Evolutionary conservation across 257 asterid species (phyloP).

Genomic region (Solanum rostratum): DNA sequence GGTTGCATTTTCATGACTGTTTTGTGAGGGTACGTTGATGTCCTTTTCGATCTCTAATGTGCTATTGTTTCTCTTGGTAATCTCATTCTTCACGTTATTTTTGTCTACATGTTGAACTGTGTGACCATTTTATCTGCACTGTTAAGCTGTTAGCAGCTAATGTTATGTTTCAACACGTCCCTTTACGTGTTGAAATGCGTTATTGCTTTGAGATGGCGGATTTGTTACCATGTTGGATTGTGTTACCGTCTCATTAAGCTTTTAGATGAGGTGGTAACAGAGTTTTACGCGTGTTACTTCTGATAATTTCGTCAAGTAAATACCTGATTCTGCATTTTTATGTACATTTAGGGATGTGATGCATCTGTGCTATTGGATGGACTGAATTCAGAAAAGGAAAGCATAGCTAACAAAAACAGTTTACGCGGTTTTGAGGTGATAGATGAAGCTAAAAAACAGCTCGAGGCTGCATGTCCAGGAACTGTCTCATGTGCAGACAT

Average conservation of each 20-base stretch:
- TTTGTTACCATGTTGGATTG: background rate
- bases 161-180: background rate
- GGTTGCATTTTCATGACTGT: conserved; percentile 72
- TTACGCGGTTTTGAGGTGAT: conserved; percentile 51
- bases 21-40: conserved; percentile 42
- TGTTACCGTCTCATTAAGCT: background rate
- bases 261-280: background rate
- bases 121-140: background rate
- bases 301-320: background rate
- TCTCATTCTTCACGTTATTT: background rate
- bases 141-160: accelerated
- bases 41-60: background rate
- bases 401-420: conserved; percentile 29
- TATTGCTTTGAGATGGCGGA: background rate
- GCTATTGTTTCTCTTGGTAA: background rate
- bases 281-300: background rate
- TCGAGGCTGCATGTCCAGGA: conserved; percentile 35
- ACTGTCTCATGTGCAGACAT: conserved; percentile 55
- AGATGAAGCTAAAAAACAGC: conserved; percentile 40
- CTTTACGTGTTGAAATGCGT: background rate
- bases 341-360: conserved; percentile 39
- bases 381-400: conserved; percentile 25
- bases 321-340: background rate
- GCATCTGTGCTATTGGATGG: conserved; percentile 43
- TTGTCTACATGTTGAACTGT: background rate